Evolutionary conservation across 352 stramenopile genomes (phyloP).

Genomic region (Globisporangium radiosum): DNA sequence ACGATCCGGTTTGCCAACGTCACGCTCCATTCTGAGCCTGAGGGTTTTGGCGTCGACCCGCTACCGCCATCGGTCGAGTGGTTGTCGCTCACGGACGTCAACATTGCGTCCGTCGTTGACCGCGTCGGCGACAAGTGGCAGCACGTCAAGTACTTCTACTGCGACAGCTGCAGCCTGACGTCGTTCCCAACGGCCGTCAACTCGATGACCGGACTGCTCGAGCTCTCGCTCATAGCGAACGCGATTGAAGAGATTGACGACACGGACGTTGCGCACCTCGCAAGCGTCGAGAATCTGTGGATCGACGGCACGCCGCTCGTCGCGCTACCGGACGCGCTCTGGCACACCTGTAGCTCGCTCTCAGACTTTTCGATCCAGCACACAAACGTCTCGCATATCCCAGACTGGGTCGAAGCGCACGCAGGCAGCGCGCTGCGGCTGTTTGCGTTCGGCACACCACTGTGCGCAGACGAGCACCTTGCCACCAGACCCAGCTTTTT

Average conservation of each 20-base stretch:
- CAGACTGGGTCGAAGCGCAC: not conserved
- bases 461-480: not conserved
- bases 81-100: not conserved
- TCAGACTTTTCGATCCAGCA: constrained; percentile 2
- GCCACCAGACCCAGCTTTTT: not conserved
- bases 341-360: not conserved
- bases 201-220: constrained; percentile 1
- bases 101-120: not conserved
- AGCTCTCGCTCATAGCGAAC: constrained; percentile 1
- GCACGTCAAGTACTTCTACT: constrained; percentile 10
- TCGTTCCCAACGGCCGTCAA: not conserved
- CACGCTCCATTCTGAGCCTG: not conserved
- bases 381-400: constrained; percentile 2
- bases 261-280: not conserved
- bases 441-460: constrained; percentile 1
- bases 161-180: not conserved
- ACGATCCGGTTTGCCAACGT: constrained; percentile 2
- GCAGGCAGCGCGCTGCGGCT: not conserved
- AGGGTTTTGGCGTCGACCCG: not conserved
- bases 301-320: not conserved
- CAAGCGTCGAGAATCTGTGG: constrained; percentile 1
- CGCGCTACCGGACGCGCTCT: constrained; percentile 1
- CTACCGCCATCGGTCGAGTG: constrained; percentile 1
- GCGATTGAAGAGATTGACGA: not conserved
- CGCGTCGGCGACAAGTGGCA: constrained; percentile 1